Evolutionary conservation across 805 yeast genomes (phyloP).

Genomic region (Metschnikowia gruessii): DNA sequence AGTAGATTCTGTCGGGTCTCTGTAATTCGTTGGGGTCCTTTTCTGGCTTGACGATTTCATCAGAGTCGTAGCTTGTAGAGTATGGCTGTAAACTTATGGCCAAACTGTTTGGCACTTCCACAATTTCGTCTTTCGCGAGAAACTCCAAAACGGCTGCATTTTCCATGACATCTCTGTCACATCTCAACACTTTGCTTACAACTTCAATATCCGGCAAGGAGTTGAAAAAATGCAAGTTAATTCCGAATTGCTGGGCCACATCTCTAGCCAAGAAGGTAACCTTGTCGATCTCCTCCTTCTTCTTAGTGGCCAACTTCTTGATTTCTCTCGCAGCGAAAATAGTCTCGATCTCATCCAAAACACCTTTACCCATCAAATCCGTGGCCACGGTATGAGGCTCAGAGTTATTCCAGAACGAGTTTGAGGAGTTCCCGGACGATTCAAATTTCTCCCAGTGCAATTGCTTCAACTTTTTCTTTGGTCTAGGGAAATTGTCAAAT

Average conservation of each 20-base stretch:
- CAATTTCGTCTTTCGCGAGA: conserved; percentile 68
- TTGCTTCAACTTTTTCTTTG: conserved; percentile 64
- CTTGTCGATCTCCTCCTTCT: conserved; percentile 44
- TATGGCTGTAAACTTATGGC: conserved; percentile 78
- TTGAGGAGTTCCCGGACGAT: conserved; percentile 35
- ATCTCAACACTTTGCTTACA: conserved; percentile 66
- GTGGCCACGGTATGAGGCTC: conserved; percentile 44
- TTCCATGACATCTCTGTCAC: conserved; percentile 68
- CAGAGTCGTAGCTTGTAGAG: conserved; percentile 59
- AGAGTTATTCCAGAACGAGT: conserved; percentile 61
- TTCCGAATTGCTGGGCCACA: conserved; percentile 91
- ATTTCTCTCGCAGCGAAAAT: conserved; percentile 58
- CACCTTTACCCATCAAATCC: conserved; percentile 55
- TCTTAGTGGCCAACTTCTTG: conserved; percentile 42
- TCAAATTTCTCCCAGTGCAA: conserved; percentile 81
- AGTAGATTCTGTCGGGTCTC: conserved; percentile 79
- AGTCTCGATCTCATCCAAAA: conserved; percentile 60
- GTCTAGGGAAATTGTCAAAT: conserved; percentile 52
- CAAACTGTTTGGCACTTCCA: conserved; percentile 69
- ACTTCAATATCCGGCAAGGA: conserved; percentile 60
- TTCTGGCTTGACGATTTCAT: conserved; percentile 39
- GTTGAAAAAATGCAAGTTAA: conserved; percentile 79
- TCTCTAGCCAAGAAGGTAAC: conserved; percentile 64
- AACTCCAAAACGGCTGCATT: conserved; percentile 81
- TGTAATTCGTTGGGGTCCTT: conserved; percentile 76